phyloP scores from a whole-genome alignment of 2,329 filamentous ascomycete species.

The Ascomycota sp. region DNA sequence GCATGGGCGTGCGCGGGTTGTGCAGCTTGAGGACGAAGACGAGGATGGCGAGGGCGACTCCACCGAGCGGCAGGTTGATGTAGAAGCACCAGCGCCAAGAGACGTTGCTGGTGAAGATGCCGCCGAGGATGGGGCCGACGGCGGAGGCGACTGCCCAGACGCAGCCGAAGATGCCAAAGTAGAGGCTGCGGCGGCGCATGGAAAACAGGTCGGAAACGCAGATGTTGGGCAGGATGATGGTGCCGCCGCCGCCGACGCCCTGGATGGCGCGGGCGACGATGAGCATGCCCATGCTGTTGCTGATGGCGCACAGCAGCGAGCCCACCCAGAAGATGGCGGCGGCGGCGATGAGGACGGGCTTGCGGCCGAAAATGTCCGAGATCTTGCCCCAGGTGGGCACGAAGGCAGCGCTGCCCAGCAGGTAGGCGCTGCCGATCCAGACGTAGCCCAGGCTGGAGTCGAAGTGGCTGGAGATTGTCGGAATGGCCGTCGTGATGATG shows the following conservation, averaged over 20 bases:
- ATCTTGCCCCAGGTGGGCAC: constrained; percentile 51
- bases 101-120: constrained; percentile 40
- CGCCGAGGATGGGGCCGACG: constrained; percentile 48
- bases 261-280: constrained; percentile 35
- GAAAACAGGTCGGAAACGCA: constrained; percentile 35
- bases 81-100: constrained; percentile 55
- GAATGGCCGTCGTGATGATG: constrained; percentile 46
- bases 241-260: constrained; percentile 34
- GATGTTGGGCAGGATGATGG: constrained; percentile 39
- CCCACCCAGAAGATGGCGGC: constrained; percentile 32
- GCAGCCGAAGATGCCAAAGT: constrained; percentile 30
- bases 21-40: constrained; percentile 47
- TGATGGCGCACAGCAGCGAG: constrained; percentile 31
- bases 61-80: constrained; percentile 36
- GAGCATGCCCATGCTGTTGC: constrained; percentile 27
- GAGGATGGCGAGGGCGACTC: constrained; percentile 24
- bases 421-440: constrained; percentile 58
- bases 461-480: constrained; percentile 43
- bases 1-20: constrained; percentile 42
- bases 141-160: constrained; percentile 46
- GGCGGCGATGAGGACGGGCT: constrained; percentile 29
- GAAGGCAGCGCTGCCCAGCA: constrained; percentile 46
- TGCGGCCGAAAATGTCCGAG: constrained; percentile 37
- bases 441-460: constrained; percentile 44
- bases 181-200: constrained; percentile 27